Evolutionary conservation across 768 basidiomycete species (phyloP), one percentile per base, ranked within the genome.

Genomic region (Hericium coralloides): DNA sequence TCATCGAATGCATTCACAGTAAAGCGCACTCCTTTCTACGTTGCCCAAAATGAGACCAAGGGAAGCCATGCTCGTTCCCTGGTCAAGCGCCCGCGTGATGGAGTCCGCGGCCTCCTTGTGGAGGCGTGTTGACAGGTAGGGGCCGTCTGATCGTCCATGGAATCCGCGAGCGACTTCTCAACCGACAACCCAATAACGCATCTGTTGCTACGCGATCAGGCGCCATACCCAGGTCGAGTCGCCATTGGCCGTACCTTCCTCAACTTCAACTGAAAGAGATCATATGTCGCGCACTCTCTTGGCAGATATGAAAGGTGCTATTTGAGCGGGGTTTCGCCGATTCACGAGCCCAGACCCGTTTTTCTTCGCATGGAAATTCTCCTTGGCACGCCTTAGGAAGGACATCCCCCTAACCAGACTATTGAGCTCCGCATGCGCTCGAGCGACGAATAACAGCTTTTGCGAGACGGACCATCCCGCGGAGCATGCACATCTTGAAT

Each of bases 1-100:
- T 80, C 31, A 86, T 99, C 60, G 97, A n/a, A 99, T 63, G 86
- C 83, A 45, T 94, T 99, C 75, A 92, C 95, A 2, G 81, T 95
- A 57, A 94, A 95, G 25, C 75, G 78, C n/a, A 76, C 84, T 26
- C 95, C 97, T 2, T 92, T 89, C 72, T 76, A 80, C 52, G 73
- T 95, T 31, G 83, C 89, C 2, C n/a, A n/a, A n/a, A 63, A 70
- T 4, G 84, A 87, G 60, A n/a, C n/a, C 74, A 83, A 45, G 81
- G 80, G 26, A 73, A 89, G 64, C 63, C 73, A 1, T 78, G 80
- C 8, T 83, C 86, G 2, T n/a, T n/a, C 72, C 89, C 1, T 79
- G 80, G 71, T 87, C 91, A 5, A 95, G 97, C n/a, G n/a, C n/a
- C n/a, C n/a, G n/a, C 59, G 77, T 90, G 37, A 84, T 89, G 62